Percentiles rank a stretch among this genome's conserved stretches.
These are phyloP conservation scores for Teunomyces panamensis DNA, from an alignment of 805 yeast genomes.

Conservation along the genomic window DNA sequence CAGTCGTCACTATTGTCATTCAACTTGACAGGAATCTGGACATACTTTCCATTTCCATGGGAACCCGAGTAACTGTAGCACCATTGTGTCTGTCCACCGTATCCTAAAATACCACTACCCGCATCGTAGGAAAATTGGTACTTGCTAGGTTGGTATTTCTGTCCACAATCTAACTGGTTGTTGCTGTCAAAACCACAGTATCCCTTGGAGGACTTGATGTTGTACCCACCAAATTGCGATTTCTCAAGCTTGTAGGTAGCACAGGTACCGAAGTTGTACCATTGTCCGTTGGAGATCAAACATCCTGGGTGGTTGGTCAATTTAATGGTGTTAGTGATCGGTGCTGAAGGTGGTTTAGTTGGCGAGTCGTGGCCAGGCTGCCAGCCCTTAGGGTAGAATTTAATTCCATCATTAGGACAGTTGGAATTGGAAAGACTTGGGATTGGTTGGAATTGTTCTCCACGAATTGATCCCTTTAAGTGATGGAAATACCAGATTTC, in stretches of 20 bases:
- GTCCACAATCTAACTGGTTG: conserved; percentile 13
- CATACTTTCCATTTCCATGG: conserved; percentile 22
- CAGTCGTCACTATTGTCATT: conserved; percentile 14
- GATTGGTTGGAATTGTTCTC: conserved; percentile 26
- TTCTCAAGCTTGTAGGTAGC: conserved; percentile 64
- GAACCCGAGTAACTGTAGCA: conserved; percentile 29
- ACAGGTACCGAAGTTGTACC: conserved; percentile 82
- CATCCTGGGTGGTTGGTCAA: conserved; percentile 62
- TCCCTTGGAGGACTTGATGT: conserved; percentile 68
- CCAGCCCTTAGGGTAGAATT: conserved; percentile 64
- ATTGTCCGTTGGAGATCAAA: conserved; percentile 79
- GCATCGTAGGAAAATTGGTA: conserved; percentile 60
- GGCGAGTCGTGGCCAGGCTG: conserved; percentile 2
- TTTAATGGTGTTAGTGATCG: conserved; percentile 33
- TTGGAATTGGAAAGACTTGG: conserved; percentile 52
- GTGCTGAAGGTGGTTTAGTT: conserved; percentile 18
- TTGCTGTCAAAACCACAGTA: conserved; percentile 49
- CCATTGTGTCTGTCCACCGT: conserved; percentile 65
- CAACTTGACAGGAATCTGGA: conserved; percentile 21
- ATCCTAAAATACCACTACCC: conserved; percentile 45
- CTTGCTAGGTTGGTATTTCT: conserved; percentile 16
- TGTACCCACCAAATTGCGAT: conserved; percentile 71
- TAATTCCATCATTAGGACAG: conserved; percentile 71
- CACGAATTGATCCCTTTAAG: conserved; percentile 18
- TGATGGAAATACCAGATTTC: conserved; percentile 28